Conservation (phyloP, 352 stramenopile genomes). For the Nothophytophthora sp. region DNA sequence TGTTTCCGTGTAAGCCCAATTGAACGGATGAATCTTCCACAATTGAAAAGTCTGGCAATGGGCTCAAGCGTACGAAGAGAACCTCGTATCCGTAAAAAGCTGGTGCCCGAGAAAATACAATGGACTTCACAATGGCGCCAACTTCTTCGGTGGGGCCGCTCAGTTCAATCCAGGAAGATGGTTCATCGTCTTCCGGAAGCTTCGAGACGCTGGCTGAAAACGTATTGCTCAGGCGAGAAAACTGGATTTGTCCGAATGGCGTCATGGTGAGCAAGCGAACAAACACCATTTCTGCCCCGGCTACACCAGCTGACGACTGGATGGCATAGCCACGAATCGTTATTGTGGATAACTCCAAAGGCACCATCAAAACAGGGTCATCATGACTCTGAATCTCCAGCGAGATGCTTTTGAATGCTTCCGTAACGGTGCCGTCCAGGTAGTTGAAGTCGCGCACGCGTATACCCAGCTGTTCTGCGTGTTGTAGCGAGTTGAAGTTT, state of each 20-base stretch:
- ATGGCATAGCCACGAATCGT: slow-evolving; percentile 50
- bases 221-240: slow-evolving; percentile 21
- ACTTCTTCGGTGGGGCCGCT: slow-evolving; percentile 36
- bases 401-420: slow-evolving; percentile 40
- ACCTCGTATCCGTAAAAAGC: slow-evolving; percentile 67
- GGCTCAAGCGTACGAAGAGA: slow-evolving; percentile 55
- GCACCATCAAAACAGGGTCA: slow-evolving; percentile 40
- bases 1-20: slow-evolving; percentile 35
- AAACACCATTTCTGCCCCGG: slow-evolving; percentile 27
- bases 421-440: slow-evolving; percentile 46
- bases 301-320: slow-evolving; percentile 19
- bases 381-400: slow-evolving; percentile 47
- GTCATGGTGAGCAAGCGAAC: slow-evolving; percentile 54
- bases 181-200: slow-evolving; percentile 18
- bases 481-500: slow-evolving; percentile 74
- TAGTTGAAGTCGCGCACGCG: slow-evolving; percentile 59
- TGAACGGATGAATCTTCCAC: slow-evolving; percentile 49
- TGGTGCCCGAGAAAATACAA: slow-evolving; percentile 44
- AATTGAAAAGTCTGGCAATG: slow-evolving; percentile 37
- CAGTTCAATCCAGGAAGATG: slow-evolving; percentile 34
- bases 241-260: slow-evolving; percentile 42
- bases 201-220: slow-evolving; percentile 23
- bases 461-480: slow-evolving; percentile 60
- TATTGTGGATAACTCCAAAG: slow-evolving; percentile 33
- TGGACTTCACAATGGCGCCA: slow-evolving; percentile 34